Evolutionary conservation across 345 rosid species (phyloP), one percentile per base, ranked within the genome.

Genomic region (Eucalyptus cladocalyx): DNA sequence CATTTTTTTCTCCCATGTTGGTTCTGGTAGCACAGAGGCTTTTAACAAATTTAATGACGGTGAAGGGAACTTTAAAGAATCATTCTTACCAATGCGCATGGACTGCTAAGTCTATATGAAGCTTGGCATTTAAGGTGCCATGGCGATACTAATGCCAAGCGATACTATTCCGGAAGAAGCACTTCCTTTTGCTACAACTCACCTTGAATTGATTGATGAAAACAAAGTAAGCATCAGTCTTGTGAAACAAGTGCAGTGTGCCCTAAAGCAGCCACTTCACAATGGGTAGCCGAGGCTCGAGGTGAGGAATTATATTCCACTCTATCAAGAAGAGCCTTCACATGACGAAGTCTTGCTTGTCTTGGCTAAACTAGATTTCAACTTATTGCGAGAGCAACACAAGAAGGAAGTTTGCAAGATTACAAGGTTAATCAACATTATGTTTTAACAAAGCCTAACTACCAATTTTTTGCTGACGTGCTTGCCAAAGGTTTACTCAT

Each of bases 311-410:
- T 87, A 80, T 56, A 88, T 86, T 11, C 8, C 48, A 23, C 24
- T 58, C 65, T 81, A 80, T 30, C 80, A 58, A 37, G 58, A 88
- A 45, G 90, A 88, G 19, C 42, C 16, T 32, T 72, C 85, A 11
- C 65, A 80, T 28, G 26, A 86, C 28, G 7, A 86, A 80, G 16
- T 65, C 50, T 56, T 90, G 18, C 69, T 91, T 1, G 21, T 28
- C 30, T 72, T 89, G 17, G 91, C 92, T 5, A 88, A 91, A 58
- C 72, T 91, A 45, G 92, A 88, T 60, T 88, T 18, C 90, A 91
- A 90, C 81, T 37, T 80, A 9, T 1, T 91, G 42, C 89, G 45
- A 45, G 47, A 62, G 51, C 23, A 85, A n/a, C 89, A 91, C 24
- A 86, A 86, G 7, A 69, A 60, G 23, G 92, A 91, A 32, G 32